A percentile compares a stretch with the other conserved stretches of the same genome.
phyloP scores from a whole-genome alignment of 2,329 filamentous ascomycete genomes.

The Geosmithia putterillii region DNA sequence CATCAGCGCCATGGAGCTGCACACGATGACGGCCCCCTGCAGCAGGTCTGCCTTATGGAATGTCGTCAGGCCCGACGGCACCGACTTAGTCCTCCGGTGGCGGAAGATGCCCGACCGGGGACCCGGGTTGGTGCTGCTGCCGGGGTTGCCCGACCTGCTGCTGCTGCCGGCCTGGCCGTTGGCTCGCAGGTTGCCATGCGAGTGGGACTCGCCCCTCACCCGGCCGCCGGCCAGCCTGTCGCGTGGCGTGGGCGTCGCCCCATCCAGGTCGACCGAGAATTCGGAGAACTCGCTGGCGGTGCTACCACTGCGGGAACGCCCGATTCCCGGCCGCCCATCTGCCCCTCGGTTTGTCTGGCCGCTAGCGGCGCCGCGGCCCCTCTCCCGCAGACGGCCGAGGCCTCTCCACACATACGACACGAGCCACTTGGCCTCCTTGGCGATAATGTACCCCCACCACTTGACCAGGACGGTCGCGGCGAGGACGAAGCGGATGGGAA shows the following conservation, averaged over 20 bases:
- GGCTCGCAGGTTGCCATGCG: slow-evolving; percentile 2
- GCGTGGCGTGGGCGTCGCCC: not conserved
- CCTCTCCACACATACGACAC: slow-evolving; percentile 69
- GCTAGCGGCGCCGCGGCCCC: slow-evolving; percentile 34
- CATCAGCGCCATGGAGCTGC: slow-evolving; percentile 76
- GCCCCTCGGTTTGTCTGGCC: slow-evolving; percentile 18
- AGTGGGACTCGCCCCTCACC: not conserved
- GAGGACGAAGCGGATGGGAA: slow-evolving; percentile 78
- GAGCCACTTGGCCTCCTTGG: slow-evolving; percentile 61
- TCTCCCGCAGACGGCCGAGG: slow-evolving; percentile 63
- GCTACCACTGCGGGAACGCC: slow-evolving; percentile 22
- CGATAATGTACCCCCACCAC: slow-evolving; percentile 66
- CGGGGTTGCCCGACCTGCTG: not conserved
- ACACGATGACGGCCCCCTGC: slow-evolving; percentile 78
- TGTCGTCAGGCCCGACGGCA: slow-evolving; percentile 71
- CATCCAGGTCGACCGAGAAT: slow-evolving; percentile 4
- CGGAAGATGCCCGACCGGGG: slow-evolving; percentile 24
- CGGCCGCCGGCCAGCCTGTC: too few relatives aligned
- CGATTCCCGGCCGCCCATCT: slow-evolving; percentile 9
- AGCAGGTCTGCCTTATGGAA: slow-evolving; percentile 93
- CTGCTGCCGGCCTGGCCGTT: not conserved
- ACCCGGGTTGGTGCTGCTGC: slow-evolving; percentile 9
- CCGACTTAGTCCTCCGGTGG: slow-evolving; percentile 70
- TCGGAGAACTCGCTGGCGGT: slow-evolving; percentile 19
- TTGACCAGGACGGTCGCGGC: slow-evolving; percentile 63